phyloP scores from a whole-genome alignment of 2,329 filamentous ascomycete genomes.

The Seiridium cupressi region DNA sequence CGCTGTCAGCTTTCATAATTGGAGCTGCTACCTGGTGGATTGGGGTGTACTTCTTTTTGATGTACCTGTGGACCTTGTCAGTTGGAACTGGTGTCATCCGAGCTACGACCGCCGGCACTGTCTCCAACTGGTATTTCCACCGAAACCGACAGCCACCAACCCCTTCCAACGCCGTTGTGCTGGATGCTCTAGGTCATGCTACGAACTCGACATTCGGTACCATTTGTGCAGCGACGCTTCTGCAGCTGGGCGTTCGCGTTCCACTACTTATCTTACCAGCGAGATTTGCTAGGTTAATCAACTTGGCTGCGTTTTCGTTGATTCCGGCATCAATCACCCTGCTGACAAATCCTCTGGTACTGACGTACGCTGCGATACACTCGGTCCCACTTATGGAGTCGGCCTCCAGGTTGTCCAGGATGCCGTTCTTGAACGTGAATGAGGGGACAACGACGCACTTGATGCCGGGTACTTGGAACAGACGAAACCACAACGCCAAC shows the following conservation, averaged over 20 bases:
- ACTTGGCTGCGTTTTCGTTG: slow-evolving; percentile 73
- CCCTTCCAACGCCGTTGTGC: slow-evolving; percentile 76
- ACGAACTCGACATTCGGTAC: slow-evolving; percentile 87
- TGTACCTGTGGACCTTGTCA: slow-evolving; percentile 93
- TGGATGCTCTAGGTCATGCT: slow-evolving; percentile 79
- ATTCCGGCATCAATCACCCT: slow-evolving; percentile 83
- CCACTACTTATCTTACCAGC: slow-evolving; percentile 82
- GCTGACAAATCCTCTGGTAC: slow-evolving; percentile 84
- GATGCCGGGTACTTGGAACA: slow-evolving; percentile 52
- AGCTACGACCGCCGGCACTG: slow-evolving; percentile 87
- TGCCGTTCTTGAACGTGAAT: slow-evolving; percentile 74
- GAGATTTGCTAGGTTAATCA: slow-evolving; percentile 62
- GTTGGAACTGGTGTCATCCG: slow-evolving; percentile 87
- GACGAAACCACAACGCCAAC: slow-evolving; percentile 38
- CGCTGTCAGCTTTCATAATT: slow-evolving; percentile 69
- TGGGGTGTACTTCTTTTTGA: slow-evolving; percentile 84
- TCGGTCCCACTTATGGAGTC: slow-evolving; percentile 78
- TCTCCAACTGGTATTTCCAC: slow-evolving; percentile 99
- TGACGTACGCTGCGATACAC: slow-evolving; percentile 93
- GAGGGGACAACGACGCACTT: slow-evolving; percentile 75
- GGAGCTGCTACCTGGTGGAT: slow-evolving; percentile 92
- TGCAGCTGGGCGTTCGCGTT: slow-evolving; percentile 77
- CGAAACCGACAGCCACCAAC: slow-evolving; percentile 77
- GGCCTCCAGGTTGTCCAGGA: slow-evolving; percentile 75
- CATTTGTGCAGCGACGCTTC: slow-evolving; percentile 81